Evolutionary conservation across 2,329 filamentous ascomycete genomes (phyloP).

Genomic region (Talaromyces sp.): DNA sequence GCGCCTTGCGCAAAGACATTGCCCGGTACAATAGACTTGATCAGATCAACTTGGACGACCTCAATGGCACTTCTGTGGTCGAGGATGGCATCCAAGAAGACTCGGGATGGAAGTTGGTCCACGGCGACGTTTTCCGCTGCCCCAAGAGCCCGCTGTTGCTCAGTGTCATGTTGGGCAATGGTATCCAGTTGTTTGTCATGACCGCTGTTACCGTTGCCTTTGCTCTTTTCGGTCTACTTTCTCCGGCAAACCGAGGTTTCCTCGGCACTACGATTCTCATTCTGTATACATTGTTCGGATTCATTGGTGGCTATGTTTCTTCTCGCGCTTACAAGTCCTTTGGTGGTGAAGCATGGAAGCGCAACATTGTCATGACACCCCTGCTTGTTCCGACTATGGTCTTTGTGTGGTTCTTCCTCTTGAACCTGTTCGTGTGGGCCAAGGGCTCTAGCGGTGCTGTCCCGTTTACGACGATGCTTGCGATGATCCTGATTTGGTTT

Average conservation of each 20-base stretch:
- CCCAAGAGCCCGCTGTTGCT: conserved; percentile 78
- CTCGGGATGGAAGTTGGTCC: conserved; percentile 96
- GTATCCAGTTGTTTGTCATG: conserved; percentile 96
- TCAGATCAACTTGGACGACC: conserved; percentile 81
- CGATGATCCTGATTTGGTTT: conserved; percentile 93
- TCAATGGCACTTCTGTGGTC: conserved; percentile 70
- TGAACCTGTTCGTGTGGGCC: conserved; percentile 95
- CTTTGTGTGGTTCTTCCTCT: conserved; percentile 82
- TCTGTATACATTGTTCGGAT: conserved; percentile 87
- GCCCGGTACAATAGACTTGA: conserved; percentile 94
- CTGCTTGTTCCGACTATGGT: conserved; percentile 79
- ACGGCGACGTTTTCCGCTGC: conserved; percentile 92
- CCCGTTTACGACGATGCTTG: conserved; percentile 93
- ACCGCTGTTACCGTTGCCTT: conserved; percentile 88
- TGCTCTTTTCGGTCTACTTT: conserved; percentile 88
- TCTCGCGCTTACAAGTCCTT: conserved; percentile 92
- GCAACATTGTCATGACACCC: conserved; percentile 85
- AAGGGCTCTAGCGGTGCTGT: conserved; percentile 89
- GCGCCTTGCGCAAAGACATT: conserved; percentile 90
- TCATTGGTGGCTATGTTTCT: conserved; percentile 85
- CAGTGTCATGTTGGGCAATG: conserved; percentile 84
- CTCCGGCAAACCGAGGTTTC: conserved; percentile 90
- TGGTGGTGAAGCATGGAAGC: conserved; percentile 87
- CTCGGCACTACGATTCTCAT: conserved; percentile 90
- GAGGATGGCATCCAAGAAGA: conserved; percentile 96